These are phyloP conservation scores for Lactarius psammicola DNA, from an alignment of 768 basidiomycete genomes.

Conservation along the genomic window DNA sequence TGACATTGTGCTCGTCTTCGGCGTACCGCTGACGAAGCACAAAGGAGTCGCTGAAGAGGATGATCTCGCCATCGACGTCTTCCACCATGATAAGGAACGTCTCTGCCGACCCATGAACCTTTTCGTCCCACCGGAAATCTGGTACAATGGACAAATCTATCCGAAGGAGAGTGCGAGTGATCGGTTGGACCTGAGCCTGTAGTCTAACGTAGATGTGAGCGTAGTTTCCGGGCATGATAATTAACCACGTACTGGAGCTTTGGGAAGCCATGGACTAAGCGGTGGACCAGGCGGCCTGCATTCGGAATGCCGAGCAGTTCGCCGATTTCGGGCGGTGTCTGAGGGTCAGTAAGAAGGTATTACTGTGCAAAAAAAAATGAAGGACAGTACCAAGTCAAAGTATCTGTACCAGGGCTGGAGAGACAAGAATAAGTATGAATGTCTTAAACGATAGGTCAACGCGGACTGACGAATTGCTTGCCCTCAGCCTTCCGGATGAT, in stretches of 20 bases:
- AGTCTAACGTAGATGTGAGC: constrained; percentile 46
- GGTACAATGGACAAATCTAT: constrained; percentile 93
- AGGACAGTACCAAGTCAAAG: constrained; percentile 68
- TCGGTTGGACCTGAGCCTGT: constrained; percentile 94
- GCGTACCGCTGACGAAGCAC: constrained; percentile 89
- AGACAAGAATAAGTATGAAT: constrained; percentile 2
- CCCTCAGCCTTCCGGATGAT: constrained; percentile 89
- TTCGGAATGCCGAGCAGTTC: constrained; percentile 94
- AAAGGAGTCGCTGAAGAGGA: constrained; percentile 94
- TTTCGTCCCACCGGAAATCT: constrained; percentile 99
- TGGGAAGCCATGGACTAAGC: constrained; percentile 94
- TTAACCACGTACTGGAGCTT: constrained; percentile 69
- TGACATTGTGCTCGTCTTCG: constrained; percentile 91
- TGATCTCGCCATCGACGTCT: constrained; percentile 95
- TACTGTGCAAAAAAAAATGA: background rate
- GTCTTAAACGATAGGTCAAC: background rate
- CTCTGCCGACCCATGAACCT: constrained; percentile 84
- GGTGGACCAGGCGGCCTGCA: constrained; percentile 87
- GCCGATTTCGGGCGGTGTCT: constrained; percentile 84
- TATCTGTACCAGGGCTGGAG: constrained; percentile 95
- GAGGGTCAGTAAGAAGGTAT: constrained; percentile 10
- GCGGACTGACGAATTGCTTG: constrained; percentile 84
- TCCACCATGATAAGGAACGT: constrained; percentile 93
- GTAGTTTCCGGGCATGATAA: background rate
- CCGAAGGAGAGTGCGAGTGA: constrained; percentile 88